Evolutionary conservation across 805 yeast species (phyloP).

Genomic region (Candida gorgasii): DNA sequence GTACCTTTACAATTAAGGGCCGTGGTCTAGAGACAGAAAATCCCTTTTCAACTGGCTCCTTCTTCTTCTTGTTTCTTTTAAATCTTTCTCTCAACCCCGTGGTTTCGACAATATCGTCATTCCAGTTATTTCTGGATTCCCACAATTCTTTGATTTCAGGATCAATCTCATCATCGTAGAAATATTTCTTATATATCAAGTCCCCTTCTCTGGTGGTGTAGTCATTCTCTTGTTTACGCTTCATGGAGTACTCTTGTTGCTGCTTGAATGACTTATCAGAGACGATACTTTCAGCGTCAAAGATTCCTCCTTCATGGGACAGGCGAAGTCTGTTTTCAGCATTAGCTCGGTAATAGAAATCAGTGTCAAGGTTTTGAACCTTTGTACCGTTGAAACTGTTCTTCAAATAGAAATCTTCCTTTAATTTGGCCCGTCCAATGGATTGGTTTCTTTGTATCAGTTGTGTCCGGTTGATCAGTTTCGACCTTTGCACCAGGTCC

Average conservation of each 20-base stretch:
- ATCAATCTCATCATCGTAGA: conserved; percentile 44
- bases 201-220: conserved; percentile 66
- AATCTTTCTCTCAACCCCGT: neutral
- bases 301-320: neutral
- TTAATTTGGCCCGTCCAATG: no score
- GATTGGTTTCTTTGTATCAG: no score
- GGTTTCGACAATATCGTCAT: neutral
- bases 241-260: conserved; percentile 19
- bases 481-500: no score
- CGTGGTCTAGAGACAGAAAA: conserved; percentile 40
- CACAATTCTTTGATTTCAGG: conserved; percentile 53
- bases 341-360: conserved; percentile 17
- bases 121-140: conserved; percentile 44
- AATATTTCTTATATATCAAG: conserved; percentile 44
- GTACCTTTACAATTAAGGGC: conserved; percentile 28
- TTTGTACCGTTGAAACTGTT: no score
- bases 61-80: neutral
- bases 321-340: conserved; percentile 3
- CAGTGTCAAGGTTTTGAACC: conserved; percentile 7
- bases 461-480: no score
- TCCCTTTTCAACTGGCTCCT: conserved; percentile 17
- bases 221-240: conserved; percentile 35
- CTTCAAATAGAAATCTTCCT: no score
- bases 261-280: conserved; percentile 16
- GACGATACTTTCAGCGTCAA: conserved; percentile 4